Base-by-base conservation (phyloP, 192 early-diverging fungal genomes). In the Dissophora ornata region DNA sequence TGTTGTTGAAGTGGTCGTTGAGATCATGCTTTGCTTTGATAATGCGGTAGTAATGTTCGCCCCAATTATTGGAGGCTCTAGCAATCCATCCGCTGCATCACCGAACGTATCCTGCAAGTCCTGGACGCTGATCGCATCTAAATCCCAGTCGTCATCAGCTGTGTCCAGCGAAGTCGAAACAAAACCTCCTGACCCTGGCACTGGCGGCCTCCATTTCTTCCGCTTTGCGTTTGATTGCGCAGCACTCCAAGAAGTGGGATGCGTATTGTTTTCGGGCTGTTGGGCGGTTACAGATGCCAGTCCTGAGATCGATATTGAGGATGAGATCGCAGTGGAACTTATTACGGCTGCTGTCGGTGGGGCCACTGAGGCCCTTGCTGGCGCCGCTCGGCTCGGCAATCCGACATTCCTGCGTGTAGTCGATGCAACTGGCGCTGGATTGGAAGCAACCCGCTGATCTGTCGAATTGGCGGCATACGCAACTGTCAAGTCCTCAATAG, bases 401-500 rank as follows among this genome's bases (percentile, higher is more conserved):
- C 25, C 18, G 28, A 25, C 24, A 22, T 10, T 46, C 44, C 44
- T 45, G 18, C 44, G 44, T 16, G 18, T 38, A 38, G 7, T 13
- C 13, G 36, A 38, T 9, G 36, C 44, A 4, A 45, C 12, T 33
- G 38, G 46, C n/a, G 38, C 36, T 29, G 49, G 7, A 32, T 28
- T 38, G 8, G 51, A 1, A 4, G 38, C 9, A 26, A 4, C 40
- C 21, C 55, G 38, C 52, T 52, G 33, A 56, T 70, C 68, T 26
- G 19, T 41, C 3, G 73, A 40, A 57, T 62, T 67, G 13, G 50
- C 41, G 45, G 59, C 59, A 42, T 62, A 50, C 1, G 44, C 57
- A 1, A 50, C 22, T n/a, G 59, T 62, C 46, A 82, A 25, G 15
- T 68, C 38, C 40, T 86, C 84, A 10, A 86, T 52, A 25, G 82